These are phyloP conservation scores for Trichoderma sp. DNA, from an alignment of 2,329 filamentous ascomycete genomes.

Conservation along the genomic window DNA sequence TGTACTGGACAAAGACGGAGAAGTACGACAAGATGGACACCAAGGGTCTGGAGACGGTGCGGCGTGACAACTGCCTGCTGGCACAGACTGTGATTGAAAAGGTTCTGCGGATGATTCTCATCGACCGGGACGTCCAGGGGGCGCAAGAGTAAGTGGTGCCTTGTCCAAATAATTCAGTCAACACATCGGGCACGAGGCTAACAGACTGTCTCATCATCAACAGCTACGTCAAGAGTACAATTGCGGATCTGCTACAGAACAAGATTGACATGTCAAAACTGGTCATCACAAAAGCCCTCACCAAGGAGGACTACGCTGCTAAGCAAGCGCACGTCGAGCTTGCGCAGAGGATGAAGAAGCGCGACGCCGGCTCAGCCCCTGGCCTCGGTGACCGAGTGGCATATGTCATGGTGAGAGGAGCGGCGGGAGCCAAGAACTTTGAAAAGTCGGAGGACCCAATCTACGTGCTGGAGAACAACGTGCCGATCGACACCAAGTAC, in stretches of 20 bases:
- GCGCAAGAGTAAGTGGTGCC: slow-evolving; percentile 79
- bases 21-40: slow-evolving; percentile 99
- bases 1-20: slow-evolving; percentile 92
- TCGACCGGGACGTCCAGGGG: slow-evolving; percentile 85
- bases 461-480: slow-evolving; percentile 94
- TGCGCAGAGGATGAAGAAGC: slow-evolving; percentile 94
- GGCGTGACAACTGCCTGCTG: slow-evolving; percentile 91
- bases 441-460: slow-evolving; percentile 97
- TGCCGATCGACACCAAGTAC: slow-evolving; percentile 97
- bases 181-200: slow-evolving; percentile 41
- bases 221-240: slow-evolving; percentile 94
- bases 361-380: slow-evolving; percentile 91
- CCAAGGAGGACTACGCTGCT: slow-evolving; percentile 84
- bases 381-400: slow-evolving; percentile 93
- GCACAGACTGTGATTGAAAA: slow-evolving; percentile 98
- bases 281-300: slow-evolving; percentile 95
- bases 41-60: slow-evolving; percentile 97
- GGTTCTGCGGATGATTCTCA: slow-evolving; percentile 90
- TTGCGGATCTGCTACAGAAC: slow-evolving; percentile 93
- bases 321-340: slow-evolving; percentile 97
- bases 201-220: slow-evolving; percentile 28
- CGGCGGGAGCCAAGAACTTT: slow-evolving; percentile 88
- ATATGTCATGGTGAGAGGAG: slow-evolving; percentile 95
- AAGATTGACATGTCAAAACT: slow-evolving; percentile 99
- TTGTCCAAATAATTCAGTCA: background rate